Base-by-base conservation (phyloP, 2,329 filamentous ascomycete species). In the Claviceps sp. region DNA sequence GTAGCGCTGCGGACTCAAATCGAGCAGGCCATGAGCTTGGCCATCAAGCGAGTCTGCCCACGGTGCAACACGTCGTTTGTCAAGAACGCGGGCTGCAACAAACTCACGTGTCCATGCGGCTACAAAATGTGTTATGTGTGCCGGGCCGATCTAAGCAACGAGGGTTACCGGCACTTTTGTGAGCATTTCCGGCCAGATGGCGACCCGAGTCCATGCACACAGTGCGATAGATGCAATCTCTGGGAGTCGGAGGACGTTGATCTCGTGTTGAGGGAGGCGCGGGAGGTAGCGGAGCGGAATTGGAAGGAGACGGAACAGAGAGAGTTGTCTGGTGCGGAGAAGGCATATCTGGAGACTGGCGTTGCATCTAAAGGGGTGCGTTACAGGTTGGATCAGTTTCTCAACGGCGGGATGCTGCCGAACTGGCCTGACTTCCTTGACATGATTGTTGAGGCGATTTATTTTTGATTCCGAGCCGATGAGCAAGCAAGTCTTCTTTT, bases 41-140 rank as follows among this genome's bases (percentile, higher is more conserved):
- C 91, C 23, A 82, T 97, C 64, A 98, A 97, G 70, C 86, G 93
- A 49, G 91, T 93, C 9, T 98, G 93, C 65, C 93, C 93, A 8
- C 80, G 85, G 47, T 98, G 93, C 72, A 85, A 87, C 59, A 87
- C 90, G 9, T 87, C 84, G 16, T 97, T 97, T 65, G 87, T 98
- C 68, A 97, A 97, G 67, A 85, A 82, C 6, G 83, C 84, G 26
- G 93, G 93, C 61, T 98, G 93, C 77, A 98, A 98, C 73, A 97
- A 97, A 70, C 77, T 98, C 42, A 91, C 88, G 5, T 97, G 93
- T 64, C 83, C 89, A 16, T 98, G 93, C 68, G 93, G 93, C 8
- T 97, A 97, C 69, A 85, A 86, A 59, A 97, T 97, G 91, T 98
- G 93, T 66, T 98, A 98, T 63, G 81, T 97, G 46, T 98, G 93